Conservation (phyloP, 164 flowering plant genomes). For the Cinnamomum chago region DNA sequence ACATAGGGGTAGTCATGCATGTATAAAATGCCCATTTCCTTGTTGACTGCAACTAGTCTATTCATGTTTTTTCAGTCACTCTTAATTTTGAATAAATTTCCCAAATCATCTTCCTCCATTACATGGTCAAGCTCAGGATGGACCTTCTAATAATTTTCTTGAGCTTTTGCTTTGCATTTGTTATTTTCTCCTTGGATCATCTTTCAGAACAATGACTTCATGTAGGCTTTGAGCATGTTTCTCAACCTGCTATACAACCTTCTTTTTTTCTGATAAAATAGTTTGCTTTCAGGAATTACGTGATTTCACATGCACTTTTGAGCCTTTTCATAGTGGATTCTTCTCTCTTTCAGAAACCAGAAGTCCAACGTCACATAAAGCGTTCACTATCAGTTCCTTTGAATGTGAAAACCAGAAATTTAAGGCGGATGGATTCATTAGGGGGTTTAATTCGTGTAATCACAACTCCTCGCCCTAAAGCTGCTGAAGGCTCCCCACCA, state of each 20-base stretch:
- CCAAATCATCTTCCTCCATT: no score
- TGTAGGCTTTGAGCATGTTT: not conserved
- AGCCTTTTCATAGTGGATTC: constrained; percentile 7
- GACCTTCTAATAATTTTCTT: not conserved
- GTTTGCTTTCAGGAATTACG: not conserved
- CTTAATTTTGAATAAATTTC: no score
- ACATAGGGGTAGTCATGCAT: no score
- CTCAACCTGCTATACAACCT: not conserved
- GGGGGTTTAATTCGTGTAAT: constrained; percentile 63
- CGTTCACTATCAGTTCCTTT: constrained; percentile 75
- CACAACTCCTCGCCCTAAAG: constrained; percentile 41
- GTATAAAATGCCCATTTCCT: no score
- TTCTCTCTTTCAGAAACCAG: constrained; percentile 38
- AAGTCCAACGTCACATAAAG: constrained; percentile 38
- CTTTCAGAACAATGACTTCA: not conserved
- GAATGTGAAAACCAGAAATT: constrained; percentile 49
- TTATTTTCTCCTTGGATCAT: not conserved
- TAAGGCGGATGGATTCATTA: constrained; percentile 51
- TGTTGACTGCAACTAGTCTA: no score
- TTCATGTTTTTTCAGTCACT: no score
- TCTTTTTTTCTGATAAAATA: not conserved
- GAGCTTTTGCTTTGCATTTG: not conserved
- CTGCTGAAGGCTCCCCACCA: constrained; percentile 28
- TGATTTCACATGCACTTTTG: not conserved
- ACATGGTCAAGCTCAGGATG: not conserved